Conservation (phyloP, 2,329 filamentous ascomycete species). For the Dactylonectria estremocensis region DNA sequence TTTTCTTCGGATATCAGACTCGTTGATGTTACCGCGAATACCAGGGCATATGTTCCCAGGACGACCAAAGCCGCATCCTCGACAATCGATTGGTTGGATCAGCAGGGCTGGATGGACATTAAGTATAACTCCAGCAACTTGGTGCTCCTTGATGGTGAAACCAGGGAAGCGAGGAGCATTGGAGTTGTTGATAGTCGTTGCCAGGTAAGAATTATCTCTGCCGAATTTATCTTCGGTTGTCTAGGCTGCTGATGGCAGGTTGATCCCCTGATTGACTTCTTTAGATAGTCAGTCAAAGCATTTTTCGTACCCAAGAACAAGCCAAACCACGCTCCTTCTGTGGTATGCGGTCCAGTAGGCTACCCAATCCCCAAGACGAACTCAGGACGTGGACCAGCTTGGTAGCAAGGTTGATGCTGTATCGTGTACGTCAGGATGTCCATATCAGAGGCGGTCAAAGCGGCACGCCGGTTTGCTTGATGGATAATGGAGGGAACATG, state of each 20-base stretch:
- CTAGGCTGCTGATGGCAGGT: not conserved
- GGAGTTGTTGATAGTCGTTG: constrained; percentile 7
- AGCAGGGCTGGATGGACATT: constrained; percentile 1
- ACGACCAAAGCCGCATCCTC: not conserved
- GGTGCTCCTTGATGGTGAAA: not conserved
- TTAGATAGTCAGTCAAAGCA: not conserved
- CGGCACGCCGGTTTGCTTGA: constrained; percentile 2
- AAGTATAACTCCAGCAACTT: constrained; percentile 7
- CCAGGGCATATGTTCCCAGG: not conserved
- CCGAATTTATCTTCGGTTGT: not conserved
- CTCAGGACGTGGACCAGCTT: constrained; percentile 2
- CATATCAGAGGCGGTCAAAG: not conserved
- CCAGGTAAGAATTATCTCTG: not conserved
- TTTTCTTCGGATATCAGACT: not conserved
- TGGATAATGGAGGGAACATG: not conserved
- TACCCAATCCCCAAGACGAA: not conserved
- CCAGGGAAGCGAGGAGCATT: not conserved
- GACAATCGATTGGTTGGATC: not conserved
- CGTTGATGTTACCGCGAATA: not conserved
- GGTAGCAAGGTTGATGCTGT: not conserved
- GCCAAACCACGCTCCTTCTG: not conserved
- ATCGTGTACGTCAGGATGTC: not conserved
- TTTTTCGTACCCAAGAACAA: not conserved
- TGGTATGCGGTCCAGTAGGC: not conserved
- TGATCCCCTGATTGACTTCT: not conserved